These are phyloP conservation scores for Ceriops tagal DNA, from an alignment of 345 rosid genomes.

Conservation along the genomic window DNA sequence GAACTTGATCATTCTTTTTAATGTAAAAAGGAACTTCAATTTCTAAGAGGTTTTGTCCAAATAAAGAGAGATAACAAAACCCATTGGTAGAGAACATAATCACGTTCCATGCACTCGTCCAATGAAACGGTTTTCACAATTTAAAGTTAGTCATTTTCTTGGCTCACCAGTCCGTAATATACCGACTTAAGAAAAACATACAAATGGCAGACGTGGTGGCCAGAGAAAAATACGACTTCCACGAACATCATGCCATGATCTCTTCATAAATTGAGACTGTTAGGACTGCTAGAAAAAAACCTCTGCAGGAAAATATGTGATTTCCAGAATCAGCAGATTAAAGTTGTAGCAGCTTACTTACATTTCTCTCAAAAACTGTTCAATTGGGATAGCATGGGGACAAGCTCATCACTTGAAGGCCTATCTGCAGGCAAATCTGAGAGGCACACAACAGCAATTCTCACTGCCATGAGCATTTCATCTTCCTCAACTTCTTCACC, in stretches of 20 bases:
- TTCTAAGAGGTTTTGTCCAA: slow-evolving; percentile 12
- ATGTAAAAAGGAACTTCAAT: slow-evolving; percentile 4
- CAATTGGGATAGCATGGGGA: slow-evolving; percentile 83
- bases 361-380: slow-evolving; percentile 67
- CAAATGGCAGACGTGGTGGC: not conserved
- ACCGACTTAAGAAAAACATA: not conserved
- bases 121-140: slow-evolving; percentile 7
- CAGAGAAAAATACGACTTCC: not conserved
- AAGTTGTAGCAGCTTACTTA: slow-evolving; percentile 20
- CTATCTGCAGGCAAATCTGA: slow-evolving; percentile 86
- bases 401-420: slow-evolving; percentile 94
- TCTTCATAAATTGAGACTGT: slow-evolving; percentile 5
- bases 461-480: slow-evolving; percentile 92
- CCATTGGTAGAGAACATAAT: slow-evolving; percentile 33
- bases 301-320: slow-evolving; percentile 6
- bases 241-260: slow-evolving; percentile 5
- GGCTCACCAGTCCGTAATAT: not conserved
- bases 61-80: slow-evolving; percentile 29
- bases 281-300: slow-evolving; percentile 11
- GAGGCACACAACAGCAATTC: slow-evolving; percentile 81
- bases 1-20: not conserved
- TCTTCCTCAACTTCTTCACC: slow-evolving; percentile 96
- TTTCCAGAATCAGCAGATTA: slow-evolving; percentile 17
- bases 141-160: slow-evolving; percentile 13
- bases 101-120: slow-evolving; percentile 13